Percentiles rank a stretch among this genome's conserved stretches.
These are phyloP conservation scores for Saccharomycopsis olivae DNA, from an alignment of 805 yeast genomes.

Conservation along the genomic window DNA sequence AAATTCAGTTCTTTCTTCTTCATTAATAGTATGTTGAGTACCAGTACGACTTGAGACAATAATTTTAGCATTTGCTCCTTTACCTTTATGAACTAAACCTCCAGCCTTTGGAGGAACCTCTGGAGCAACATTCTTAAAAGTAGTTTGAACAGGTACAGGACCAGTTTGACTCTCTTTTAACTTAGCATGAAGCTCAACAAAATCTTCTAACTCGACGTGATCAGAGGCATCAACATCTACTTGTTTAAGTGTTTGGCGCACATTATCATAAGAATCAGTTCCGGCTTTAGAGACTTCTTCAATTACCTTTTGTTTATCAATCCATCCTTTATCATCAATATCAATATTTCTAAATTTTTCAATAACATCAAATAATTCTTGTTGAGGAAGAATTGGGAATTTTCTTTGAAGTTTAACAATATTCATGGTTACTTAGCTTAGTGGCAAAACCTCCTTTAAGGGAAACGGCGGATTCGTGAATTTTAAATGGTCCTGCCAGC, in stretches of 20 bases:
- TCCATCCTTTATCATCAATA: conserved; percentile 86
- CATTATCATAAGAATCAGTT: conserved; percentile 77
- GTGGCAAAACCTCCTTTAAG: too few relatives aligned
- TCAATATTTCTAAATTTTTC: conserved; percentile 83
- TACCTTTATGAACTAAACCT: conserved; percentile 37
- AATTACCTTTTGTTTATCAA: conserved; percentile 82
- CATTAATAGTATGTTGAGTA: conserved; percentile 91
- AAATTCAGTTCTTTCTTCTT: conserved; percentile 92
- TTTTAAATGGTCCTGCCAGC: too few relatives aligned
- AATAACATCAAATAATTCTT: conserved; percentile 73
- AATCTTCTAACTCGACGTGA: conserved; percentile 92
- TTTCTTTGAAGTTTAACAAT: conserved; percentile 63
- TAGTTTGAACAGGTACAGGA: conserved; percentile 19
- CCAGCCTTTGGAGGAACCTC: conserved; percentile 25
- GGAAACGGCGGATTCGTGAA: too few relatives aligned
- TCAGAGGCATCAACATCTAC: conserved; percentile 96
- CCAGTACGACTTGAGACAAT: conserved; percentile 79
- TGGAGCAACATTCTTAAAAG: conserved; percentile 23
- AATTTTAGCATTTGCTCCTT: conserved; percentile 59
- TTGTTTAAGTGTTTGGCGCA: conserved; percentile 83
- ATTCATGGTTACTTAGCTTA: conserved; percentile 51
- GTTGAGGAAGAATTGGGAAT: conserved; percentile 77
- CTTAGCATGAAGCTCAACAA: conserved; percentile 74
- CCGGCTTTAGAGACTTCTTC: conserved; percentile 75
- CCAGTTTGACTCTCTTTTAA: conserved; percentile 41